Conservation (phyloP, 2,329 filamentous ascomycete genomes). For the Trichoderma endophyticum region DNA sequence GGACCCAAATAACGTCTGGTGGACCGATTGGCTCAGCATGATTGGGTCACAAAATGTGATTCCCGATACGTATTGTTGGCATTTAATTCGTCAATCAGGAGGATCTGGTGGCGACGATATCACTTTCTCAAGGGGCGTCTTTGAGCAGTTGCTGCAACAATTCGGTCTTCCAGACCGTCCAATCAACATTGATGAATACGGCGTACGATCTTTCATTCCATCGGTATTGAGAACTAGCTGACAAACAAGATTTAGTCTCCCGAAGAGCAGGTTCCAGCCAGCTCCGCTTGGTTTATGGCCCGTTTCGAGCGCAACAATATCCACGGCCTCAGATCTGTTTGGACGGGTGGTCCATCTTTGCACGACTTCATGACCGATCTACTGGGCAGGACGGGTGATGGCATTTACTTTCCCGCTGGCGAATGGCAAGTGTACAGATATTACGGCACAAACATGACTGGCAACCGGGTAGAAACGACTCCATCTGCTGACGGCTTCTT, state of each 20-base stretch:
- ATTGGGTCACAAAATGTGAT: background rate
- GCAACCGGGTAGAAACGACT: background rate
- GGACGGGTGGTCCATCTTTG: conserved; percentile 1
- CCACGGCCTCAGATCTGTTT: conserved; percentile 5
- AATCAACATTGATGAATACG: conserved; percentile 15
- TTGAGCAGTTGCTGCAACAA: background rate
- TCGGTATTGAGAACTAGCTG: background rate
- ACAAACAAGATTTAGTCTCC: background rate
- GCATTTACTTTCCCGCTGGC: conserved; percentile 5
- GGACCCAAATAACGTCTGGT: conserved; percentile 13
- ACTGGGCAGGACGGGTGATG: background rate
- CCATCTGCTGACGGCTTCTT: conserved; percentile 2
- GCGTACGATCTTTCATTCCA: background rate
- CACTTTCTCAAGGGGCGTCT: background rate
- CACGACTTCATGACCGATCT: conserved; percentile 14
- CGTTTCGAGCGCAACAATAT: conserved; percentile 14
- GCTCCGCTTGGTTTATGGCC: conserved; percentile 14
- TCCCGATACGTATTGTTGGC: conserved; percentile 15
- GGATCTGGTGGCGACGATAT: conserved; percentile 11
- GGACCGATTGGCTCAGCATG: conserved; percentile 11
- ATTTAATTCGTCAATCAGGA: conserved; percentile 6
- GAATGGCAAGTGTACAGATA: conserved; percentile 17
- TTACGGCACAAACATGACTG: conserved; percentile 15
- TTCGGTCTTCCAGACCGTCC: background rate
- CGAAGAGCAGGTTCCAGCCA: conserved; percentile 14